Evolutionary conservation across 345 rosid genomes (phyloP), one percentile per base, ranked within the genome.

Genomic region (Camelina neglecta): DNA sequence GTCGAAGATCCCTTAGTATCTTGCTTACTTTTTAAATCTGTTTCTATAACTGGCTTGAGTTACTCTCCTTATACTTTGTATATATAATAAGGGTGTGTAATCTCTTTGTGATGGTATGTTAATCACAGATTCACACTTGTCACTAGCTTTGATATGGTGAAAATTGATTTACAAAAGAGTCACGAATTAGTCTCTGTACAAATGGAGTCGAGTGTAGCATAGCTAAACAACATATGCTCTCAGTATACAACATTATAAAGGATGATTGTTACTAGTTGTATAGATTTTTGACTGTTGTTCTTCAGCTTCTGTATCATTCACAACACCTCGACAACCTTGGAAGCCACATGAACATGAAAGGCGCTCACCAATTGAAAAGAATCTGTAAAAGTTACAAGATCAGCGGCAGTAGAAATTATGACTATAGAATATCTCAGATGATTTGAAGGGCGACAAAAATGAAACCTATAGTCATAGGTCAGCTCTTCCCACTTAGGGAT

Each of bases 401-500:
- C 29, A 36, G 49, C 7, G 2, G 4, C 42, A 58, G 39, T 41
- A 41, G 47, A 1, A 11, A 58, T 5, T 15, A 49, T 15, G 36
- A 35, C 72, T 8, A 3, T 26, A 29, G 51, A 50, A 51, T 57
- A 33, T 59, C 21, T 20, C 54, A 58, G 11, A 60, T n/a, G 16
- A 5, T 29, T 38, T 12, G 11, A 44, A 74, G 31, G 80, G 66
- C 53, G 26, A 44, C 18, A 77, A 26, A 57, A 33, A 45, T 41
- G 75, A 69, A 80, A 93, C 98, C 98, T 90, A 62, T 93, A 93
- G 85, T 93, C 98, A 75, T 93, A 93, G 47, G 97, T 89, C 78
- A 93, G 90, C 62, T 93, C 98, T 79, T 93, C 97, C 96, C 98
- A 85, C 76, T 85, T 84, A 74, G 85, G 84, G n/a, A 91, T 86